Evolutionary conservation across 75 land plant genomes (phyloP).

Genomic region (Picea glauca): DNA sequence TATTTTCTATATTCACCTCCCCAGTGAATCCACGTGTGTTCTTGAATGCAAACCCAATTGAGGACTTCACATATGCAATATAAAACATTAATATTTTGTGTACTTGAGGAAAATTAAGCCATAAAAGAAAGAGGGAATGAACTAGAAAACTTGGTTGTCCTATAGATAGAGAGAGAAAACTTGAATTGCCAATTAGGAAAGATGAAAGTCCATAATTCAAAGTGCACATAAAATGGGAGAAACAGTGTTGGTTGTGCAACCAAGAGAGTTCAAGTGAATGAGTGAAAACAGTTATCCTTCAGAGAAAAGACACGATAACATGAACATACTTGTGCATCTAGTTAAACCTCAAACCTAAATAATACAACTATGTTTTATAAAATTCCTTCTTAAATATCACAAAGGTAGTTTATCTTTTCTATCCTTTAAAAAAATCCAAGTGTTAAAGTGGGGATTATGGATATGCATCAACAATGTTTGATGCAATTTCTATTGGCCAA

Average conservation of each 20-base stretch:
- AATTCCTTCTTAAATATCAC: neutral
- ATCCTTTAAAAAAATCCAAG: neutral
- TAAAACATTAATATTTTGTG: neutral
- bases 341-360: neutral
- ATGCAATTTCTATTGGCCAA: neutral
- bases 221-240: neutral
- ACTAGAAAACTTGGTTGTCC: neutral
- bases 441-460: neutral
- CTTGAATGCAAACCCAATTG: neutral
- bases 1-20: neutral
- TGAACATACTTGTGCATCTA: neutral
- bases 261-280: neutral
- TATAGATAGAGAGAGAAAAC: neutral
- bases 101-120: neutral
- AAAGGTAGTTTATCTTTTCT: neutral
- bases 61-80: conserved; percentile 1
- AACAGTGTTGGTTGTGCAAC: neutral
- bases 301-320: neutral
- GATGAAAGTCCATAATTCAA: too few relatives aligned
- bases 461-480: neutral
- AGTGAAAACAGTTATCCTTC: neutral
- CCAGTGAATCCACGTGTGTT: neutral
- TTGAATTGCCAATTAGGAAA: neutral
- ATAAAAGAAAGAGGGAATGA: neutral
- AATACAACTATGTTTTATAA: neutral